phyloP scores from a whole-genome alignment of 805 yeast genomes.

The Kodamaea kaohsiungensis region DNA sequence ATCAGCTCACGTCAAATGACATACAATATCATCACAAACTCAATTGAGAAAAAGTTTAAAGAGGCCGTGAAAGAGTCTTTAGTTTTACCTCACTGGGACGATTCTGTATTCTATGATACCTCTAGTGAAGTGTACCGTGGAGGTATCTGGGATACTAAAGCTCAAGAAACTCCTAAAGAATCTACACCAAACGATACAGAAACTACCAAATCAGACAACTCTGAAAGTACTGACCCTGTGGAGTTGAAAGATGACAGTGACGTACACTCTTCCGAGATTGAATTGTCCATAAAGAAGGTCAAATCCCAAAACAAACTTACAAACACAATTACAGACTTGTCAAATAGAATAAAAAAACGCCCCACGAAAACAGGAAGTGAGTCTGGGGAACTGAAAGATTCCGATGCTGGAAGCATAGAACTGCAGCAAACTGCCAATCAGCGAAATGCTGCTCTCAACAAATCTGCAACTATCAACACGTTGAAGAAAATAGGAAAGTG shows the following conservation, averaged over 20 bases:
- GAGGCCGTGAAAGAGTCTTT: constrained; percentile 79
- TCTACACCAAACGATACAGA: background rate
- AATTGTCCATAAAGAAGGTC: background rate
- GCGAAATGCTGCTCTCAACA: background rate
- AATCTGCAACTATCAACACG: constrained; percentile 30
- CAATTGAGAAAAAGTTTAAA: constrained; percentile 73
- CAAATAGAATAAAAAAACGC: constrained; percentile 7
- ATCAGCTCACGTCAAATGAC: constrained; percentile 82
- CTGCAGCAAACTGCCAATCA: background rate
- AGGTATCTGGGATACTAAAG: constrained; percentile 77
- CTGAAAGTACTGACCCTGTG: background rate
- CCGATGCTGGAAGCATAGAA: background rate
- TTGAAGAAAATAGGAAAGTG: constrained; percentile 66
- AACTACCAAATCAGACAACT: background rate
- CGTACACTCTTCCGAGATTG: background rate
- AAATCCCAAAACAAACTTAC: constrained; percentile 20
- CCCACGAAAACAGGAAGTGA: constrained; percentile 1
- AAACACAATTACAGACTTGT: constrained; percentile 14
- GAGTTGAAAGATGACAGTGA: background rate
- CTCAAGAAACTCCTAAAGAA: background rate
- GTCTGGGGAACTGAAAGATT: background rate
- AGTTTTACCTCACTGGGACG: constrained; percentile 90
- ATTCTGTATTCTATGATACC: constrained; percentile 69
- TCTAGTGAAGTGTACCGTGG: constrained; percentile 77
- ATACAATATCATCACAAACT: constrained; percentile 75